Evolutionary conservation across 768 basidiomycete genomes (phyloP).

Genomic region (Agaricus subrufescens): DNA sequence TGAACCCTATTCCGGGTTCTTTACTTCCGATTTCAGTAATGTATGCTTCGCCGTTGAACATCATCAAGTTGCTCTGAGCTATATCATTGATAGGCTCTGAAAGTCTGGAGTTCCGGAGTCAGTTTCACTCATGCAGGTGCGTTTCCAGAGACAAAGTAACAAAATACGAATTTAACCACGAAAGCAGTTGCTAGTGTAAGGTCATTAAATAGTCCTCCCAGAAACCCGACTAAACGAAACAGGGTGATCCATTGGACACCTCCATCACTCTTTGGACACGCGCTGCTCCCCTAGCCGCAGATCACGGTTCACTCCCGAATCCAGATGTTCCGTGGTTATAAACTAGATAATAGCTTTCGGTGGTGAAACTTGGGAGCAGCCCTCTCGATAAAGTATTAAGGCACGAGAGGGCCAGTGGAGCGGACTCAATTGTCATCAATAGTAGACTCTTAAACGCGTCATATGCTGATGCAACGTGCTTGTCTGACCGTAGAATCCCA

Average conservation of each 20-base stretch:
- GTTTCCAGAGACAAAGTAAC: not conserved
- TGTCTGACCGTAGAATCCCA: no score
- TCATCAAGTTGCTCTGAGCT: not conserved
- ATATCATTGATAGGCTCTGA: conserved; percentile 17
- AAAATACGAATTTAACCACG: no score
- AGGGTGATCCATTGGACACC: conserved; percentile 52
- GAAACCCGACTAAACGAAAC: not conserved
- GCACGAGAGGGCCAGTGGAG: no score
- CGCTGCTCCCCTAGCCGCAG: conserved; percentile 32
- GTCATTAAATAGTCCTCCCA: not conserved
- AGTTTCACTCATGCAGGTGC: conserved; percentile 45
- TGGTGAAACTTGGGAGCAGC: no score
- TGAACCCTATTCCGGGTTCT: conserved; percentile 46
- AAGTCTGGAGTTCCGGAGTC: conserved; percentile 43
- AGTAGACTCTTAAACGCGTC: no score
- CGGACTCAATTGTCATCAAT: no score
- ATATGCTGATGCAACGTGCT: no score
- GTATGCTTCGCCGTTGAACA: conserved; percentile 20
- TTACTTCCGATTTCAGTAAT: conserved; percentile 44
- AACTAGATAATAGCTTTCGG: no score
- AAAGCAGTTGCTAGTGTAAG: conserved; percentile 41
- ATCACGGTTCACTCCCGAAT: conserved; percentile 30
- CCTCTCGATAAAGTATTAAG: no score
- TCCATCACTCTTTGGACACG: conserved; percentile 58
- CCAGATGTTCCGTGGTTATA: conserved; percentile 36